Base-by-base conservation (phyloP, 1,284 basidiomycete genomes). In the Moniliella sp. region DNA sequence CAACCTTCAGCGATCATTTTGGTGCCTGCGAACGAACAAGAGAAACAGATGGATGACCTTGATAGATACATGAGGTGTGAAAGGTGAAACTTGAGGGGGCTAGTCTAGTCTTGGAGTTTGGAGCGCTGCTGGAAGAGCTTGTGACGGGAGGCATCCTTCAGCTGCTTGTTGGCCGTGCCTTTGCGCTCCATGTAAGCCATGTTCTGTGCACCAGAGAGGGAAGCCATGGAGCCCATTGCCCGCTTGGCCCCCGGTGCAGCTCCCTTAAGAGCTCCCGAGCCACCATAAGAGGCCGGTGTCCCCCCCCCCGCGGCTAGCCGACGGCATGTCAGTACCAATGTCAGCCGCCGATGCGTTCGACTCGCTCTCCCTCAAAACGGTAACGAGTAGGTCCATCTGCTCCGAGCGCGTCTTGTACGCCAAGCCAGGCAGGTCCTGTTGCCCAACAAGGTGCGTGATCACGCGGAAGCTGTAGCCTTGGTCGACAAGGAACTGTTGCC, bases 391-490 rank as follows among this genome's bases (percentile, higher is more conserved):
- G 58, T 91, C 84, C 42, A 97, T 88, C 65, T 97, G 91, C 57
- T 91, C 79, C 44, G 80, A 74, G 53, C 74, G 73, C 26, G 78
- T 82, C 48, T 72, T 74, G 67, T 91, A 97, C 32, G 94, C 88
- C 35, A 97, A 69, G 45, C 82, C 78, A 1, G 78, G 75, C 53
- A 91, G 69, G 29, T 72, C 67, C 39, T 91, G 75, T 30, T 93
- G 69, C 1, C 91, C 91, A 42, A 91, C 82, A 14, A 99, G 72
- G 50, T 91, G 81, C 5, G 91, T 97, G 62, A 99, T 97, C 35
- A 97, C 88, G 62, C 94, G 93, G 72, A 97, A 97, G 1, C 86
- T 80, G 63, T 97, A 97, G 1, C 86, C 86, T 65, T 93, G 78
- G 62, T 97, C 91, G 52, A 99, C 91, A 45, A 99, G 67, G 66